Conservation (phyloP, 2,329 filamentous ascomycete species). For the Penicillium corylophilum region DNA sequence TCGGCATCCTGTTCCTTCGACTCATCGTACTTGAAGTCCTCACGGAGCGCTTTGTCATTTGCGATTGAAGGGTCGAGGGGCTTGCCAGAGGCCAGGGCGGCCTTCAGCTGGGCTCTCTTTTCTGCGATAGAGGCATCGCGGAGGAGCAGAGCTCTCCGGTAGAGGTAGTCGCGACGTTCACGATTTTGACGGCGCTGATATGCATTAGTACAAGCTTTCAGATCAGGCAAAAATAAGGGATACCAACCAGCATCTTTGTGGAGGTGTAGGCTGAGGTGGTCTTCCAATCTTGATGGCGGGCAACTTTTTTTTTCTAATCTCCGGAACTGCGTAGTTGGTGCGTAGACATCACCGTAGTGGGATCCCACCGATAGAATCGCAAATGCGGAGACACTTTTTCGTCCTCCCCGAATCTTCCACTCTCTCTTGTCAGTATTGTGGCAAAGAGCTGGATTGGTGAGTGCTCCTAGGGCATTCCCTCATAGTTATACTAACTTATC, state of each 20-base stretch:
- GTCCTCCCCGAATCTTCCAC: constrained; percentile 17
- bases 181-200: constrained; percentile 68
- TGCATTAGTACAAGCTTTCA: background rate
- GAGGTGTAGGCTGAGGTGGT: constrained; percentile 7
- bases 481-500: constrained; percentile 8
- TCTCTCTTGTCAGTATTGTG: constrained; percentile 24
- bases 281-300: constrained; percentile 20
- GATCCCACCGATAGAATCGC: constrained; percentile 31
- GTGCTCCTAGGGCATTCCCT: background rate
- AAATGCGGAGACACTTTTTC: constrained; percentile 26
- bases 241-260: constrained; percentile 35
- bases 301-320: constrained; percentile 41
- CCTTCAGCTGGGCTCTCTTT: constrained; percentile 82
- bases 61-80: constrained; percentile 78
- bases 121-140: constrained; percentile 90
- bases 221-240: background rate
- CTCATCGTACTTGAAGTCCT: constrained; percentile 94
- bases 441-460: constrained; percentile 25
- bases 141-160: constrained; percentile 81
- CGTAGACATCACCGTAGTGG: constrained; percentile 28
- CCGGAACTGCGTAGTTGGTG: constrained; percentile 31
- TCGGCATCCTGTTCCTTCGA: constrained; percentile 73
- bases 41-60: constrained; percentile 77
- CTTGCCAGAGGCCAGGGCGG: constrained; percentile 84
- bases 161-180: constrained; percentile 83